phyloP scores from a whole-genome alignment of 306 rosid species.

The Erythrophleum fordii region DNA sequence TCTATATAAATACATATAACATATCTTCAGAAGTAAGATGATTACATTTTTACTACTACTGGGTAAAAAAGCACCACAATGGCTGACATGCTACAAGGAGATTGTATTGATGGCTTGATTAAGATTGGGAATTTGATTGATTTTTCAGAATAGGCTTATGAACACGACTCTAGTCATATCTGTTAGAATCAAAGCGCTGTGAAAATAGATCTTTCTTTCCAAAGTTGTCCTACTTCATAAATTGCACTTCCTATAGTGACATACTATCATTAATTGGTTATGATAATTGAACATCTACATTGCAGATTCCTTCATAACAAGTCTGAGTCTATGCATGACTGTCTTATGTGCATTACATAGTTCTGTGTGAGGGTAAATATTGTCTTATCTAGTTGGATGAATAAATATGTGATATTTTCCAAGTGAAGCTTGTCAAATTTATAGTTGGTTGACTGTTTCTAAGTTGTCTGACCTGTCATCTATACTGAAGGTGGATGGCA shows the following conservation, averaged over 20 bases:
- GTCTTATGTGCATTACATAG: background rate
- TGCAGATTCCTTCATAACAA: background rate
- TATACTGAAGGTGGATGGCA: background rate
- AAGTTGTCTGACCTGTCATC: background rate
- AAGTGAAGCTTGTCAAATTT: background rate
- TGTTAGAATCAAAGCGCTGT: background rate
- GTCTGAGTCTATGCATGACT: background rate
- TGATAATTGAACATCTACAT: background rate
- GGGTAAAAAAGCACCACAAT: background rate
- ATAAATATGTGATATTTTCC: background rate
- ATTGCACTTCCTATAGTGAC: background rate
- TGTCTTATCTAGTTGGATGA: background rate
- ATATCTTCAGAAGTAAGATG: background rate
- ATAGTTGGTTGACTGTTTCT: background rate
- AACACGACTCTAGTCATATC: background rate
- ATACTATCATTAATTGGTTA: background rate
- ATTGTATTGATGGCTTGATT: background rate
- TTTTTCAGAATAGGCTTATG: background rate
- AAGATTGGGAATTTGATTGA: background rate
- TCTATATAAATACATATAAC: background rate
- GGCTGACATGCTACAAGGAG: background rate
- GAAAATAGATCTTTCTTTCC: background rate
- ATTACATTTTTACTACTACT: background rate
- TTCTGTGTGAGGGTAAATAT: background rate
- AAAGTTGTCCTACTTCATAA: background rate